A percentile compares a stretch with the other conserved stretches of the same genome.
phyloP scores from a whole-genome alignment of 202 grass and related monocot species.

The Bolboschoenoplectus hybrid region DNA sequence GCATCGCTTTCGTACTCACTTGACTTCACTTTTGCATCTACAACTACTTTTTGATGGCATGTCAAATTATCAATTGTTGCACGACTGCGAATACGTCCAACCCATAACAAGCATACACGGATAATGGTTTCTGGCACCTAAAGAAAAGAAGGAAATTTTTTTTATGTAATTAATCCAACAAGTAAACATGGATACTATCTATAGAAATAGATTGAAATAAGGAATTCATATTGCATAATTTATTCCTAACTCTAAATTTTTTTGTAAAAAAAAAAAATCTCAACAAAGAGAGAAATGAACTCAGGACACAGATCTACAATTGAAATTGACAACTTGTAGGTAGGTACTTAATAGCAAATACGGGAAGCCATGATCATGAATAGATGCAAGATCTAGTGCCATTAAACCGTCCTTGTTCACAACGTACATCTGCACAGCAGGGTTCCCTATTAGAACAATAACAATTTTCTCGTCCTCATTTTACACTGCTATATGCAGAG shows the following conservation, averaged over 20 bases:
- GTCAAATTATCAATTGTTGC: slow-evolving; percentile 33
- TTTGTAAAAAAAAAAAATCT: too few species aligned
- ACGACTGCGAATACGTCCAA: slow-evolving; percentile 38
- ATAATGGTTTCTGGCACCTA: slow-evolving; percentile 43
- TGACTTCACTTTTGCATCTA: slow-evolving; percentile 34
- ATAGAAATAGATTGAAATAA: neutral
- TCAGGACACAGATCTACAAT: neutral
- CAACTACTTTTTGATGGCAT: neutral
- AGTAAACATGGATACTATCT: slow-evolving; percentile 2
- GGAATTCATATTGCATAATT: neutral
- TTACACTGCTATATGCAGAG: slow-evolving; percentile 41
- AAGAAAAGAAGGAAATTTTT: neutral
- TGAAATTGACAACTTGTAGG: slow-evolving; percentile 5
- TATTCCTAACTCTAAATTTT: neutral
- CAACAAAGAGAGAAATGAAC: neutral
- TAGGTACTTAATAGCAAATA: too few species aligned
- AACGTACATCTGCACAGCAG: neutral
- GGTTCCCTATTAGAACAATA: slow-evolving; percentile 25
- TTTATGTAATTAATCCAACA: neutral
- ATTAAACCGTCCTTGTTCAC: slow-evolving; percentile 43
- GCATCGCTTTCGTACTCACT: slow-evolving; percentile 37
- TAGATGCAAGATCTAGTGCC: slow-evolving; percentile 29
- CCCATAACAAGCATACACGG: slow-evolving; percentile 42
- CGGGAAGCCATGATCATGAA: too few species aligned
- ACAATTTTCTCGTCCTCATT: neutral